These are phyloP conservation scores for Barbarea vulgaris DNA, from an alignment of 345 rosid species.

Conservation along the genomic window DNA sequence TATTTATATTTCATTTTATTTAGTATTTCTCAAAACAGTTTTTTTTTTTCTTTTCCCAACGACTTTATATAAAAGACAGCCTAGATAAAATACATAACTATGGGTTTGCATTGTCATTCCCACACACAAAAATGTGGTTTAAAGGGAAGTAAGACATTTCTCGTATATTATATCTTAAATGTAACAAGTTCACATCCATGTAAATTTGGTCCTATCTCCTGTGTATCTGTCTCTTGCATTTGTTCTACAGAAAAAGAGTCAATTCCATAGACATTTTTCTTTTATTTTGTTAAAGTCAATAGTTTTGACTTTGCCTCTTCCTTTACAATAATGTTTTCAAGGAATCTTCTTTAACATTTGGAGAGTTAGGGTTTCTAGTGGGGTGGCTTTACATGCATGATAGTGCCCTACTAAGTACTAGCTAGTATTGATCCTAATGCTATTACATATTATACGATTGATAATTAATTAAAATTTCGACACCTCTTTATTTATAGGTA, in stretches of 20 bases:
- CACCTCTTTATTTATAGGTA: constrained; percentile 47
- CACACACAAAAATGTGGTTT: no score
- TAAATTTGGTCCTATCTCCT: neutral
- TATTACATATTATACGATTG: neutral
- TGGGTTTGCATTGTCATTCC: no score
- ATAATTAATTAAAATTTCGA: neutral
- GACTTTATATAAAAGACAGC: neutral
- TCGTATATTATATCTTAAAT: no score
- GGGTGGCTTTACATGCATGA: neutral
- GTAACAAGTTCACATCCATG: neutral
- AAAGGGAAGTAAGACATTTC: no score
- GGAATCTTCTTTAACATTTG: constrained; percentile 2
- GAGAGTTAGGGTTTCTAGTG: neutral
- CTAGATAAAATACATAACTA: no score
- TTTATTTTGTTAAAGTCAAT: constrained; percentile 3
- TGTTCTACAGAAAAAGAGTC: neutral
- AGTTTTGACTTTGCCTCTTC: neutral
- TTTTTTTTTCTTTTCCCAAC: neutral
- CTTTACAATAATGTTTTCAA: constrained; percentile 11
- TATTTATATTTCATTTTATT: neutral
- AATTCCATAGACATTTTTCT: neutral
- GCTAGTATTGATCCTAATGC: neutral
- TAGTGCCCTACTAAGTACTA: neutral
- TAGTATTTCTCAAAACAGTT: neutral
- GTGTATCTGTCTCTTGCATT: constrained; percentile 2